phyloP scores from a whole-genome alignment of 2,329 filamentous ascomycete species.

The Iodosphaeria phyllophila region DNA sequence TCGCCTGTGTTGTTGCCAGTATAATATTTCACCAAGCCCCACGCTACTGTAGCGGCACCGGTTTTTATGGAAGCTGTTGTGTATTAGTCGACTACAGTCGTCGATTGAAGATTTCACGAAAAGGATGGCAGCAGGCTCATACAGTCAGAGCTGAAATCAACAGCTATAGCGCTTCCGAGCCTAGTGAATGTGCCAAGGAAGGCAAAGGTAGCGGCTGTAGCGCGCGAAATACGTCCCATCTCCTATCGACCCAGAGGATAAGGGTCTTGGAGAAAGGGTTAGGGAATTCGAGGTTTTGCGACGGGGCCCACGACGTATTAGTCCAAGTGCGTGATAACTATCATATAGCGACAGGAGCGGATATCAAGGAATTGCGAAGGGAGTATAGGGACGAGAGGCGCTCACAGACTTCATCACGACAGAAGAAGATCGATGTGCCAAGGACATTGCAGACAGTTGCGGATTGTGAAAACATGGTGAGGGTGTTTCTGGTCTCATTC shows the following conservation, averaged over 20 bases:
- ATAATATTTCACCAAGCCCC: conserved; percentile 28
- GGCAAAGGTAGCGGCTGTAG: neutral
- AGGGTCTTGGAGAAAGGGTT: neutral
- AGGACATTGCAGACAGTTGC: too few relatives aligned
- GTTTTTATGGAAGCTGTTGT: conserved; percentile 3
- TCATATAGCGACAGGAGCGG: too few relatives aligned
- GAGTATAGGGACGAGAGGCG: too few relatives aligned
- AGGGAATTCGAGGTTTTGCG: neutral
- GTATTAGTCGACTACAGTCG: neutral
- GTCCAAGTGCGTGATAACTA: neutral
- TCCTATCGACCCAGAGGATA: neutral
- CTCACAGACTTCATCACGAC: too few relatives aligned
- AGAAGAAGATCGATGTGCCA: too few relatives aligned
- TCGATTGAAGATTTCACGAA: too few relatives aligned
- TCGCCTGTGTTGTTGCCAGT: too few relatives aligned
- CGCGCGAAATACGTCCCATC: neutral
- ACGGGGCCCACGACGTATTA: neutral
- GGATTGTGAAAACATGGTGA: too few relatives aligned
- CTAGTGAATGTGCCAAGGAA: neutral
- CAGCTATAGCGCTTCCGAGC: conserved; percentile 1
- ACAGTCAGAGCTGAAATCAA: conserved; percentile 1
- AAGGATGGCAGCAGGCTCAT: neutral
- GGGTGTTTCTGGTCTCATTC: too few relatives aligned
- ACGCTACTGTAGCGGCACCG: conserved; percentile 27
- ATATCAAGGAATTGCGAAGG: too few relatives aligned